Evolutionary conservation across 495 filamentous ascomycete species (phyloP).

Genomic region (Glonium stellatum): DNA sequence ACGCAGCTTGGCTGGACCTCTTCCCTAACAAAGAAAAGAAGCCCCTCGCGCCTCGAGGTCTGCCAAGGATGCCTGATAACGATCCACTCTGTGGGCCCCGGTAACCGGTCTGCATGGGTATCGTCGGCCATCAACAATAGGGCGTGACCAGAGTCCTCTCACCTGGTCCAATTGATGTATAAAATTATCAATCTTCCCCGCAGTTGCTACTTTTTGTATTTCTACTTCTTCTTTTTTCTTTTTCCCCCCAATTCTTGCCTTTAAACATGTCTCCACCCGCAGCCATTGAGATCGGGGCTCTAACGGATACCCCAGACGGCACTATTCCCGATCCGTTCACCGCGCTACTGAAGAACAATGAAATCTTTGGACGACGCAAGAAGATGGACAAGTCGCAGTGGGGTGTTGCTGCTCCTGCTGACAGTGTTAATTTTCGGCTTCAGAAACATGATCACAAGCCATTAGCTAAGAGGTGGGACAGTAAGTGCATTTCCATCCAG

Average conservation of each 20-base stretch:
- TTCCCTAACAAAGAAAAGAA: too few species aligned
- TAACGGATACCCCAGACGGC: constrained; percentile 23
- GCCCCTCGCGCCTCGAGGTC: too few species aligned
- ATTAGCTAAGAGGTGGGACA: constrained; percentile 76
- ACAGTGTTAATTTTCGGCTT: constrained; percentile 80
- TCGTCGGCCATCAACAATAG: neutral
- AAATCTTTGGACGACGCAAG: constrained; percentile 59
- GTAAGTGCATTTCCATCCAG: constrained; percentile 45
- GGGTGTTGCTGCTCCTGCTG: constrained; percentile 68
- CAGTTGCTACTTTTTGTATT: neutral
- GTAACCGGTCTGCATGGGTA: too few species aligned
- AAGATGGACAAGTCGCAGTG: constrained; percentile 61
- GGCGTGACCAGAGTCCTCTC: too few species aligned
- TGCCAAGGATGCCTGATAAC: too few species aligned
- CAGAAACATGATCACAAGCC: constrained; percentile 60
- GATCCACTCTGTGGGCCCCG: too few species aligned
- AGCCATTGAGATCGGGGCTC: constrained; percentile 22
- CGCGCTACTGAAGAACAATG: constrained; percentile 44
- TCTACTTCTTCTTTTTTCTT: neutral
- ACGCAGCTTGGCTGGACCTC: too few species aligned
- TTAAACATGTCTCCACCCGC: constrained; percentile 20
- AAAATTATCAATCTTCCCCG: neutral
- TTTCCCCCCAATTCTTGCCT: neutral
- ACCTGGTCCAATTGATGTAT: neutral
- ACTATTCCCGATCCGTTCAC: constrained; percentile 56